phyloP scores from a whole-genome alignment of 176 grass and related monocot genomes.

The Triticum timopheevii region DNA sequence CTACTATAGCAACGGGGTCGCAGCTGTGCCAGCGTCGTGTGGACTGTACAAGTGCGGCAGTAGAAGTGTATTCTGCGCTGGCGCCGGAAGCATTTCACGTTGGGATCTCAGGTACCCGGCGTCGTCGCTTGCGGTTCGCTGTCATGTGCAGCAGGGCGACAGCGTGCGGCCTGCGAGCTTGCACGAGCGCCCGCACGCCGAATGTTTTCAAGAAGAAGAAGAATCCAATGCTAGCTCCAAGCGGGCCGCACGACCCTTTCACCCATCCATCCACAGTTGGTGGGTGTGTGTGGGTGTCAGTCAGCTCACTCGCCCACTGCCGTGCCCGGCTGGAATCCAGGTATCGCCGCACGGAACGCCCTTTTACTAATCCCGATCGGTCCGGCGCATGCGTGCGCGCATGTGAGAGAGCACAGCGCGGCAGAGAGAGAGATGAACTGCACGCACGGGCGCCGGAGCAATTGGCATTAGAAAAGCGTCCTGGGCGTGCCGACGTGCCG shows the following conservation, averaged over 20 bases:
- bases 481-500: neutral
- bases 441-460: neutral
- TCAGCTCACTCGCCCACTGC: neutral
- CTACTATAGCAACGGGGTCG: neutral
- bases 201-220: constrained; percentile 44
- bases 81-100: neutral
- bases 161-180: neutral
- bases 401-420: neutral
- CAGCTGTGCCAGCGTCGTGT: neutral
- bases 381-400: neutral
- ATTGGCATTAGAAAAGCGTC: neutral
- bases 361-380: neutral
- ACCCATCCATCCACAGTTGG: neutral
- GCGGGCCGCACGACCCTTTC: neutral
- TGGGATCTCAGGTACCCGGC: neutral
- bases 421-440: neutral
- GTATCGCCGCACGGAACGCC: neutral
- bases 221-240: constrained; percentile 41
- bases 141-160: constrained; percentile 25
- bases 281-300: neutral
- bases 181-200: constrained; percentile 18
- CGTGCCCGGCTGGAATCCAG: constrained; percentile 20
- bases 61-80: too few species aligned
- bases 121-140: neutral
- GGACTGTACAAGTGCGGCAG: too few species aligned